Conservation (phyloP, 768 basidiomycete species). For the Collybia sordida region DNA sequence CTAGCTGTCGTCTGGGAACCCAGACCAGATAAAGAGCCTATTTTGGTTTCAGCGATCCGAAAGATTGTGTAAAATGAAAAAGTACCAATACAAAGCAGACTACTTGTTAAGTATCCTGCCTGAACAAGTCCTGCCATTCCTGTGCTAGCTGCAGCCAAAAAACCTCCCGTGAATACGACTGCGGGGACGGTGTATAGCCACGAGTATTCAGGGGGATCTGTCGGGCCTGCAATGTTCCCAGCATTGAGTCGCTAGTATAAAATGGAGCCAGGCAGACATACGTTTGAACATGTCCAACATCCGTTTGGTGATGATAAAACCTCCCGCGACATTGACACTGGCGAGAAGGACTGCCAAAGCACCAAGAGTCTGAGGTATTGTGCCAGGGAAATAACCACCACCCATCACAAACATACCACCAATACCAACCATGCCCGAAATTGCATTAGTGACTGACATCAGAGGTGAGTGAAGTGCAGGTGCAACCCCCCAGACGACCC, state of each 20-base stretch:
- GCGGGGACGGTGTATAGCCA: constrained; percentile 83
- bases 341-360: constrained; percentile 85
- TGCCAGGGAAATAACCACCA: constrained; percentile 80
- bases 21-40: constrained; percentile 79
- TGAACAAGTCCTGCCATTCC: constrained; percentile 87
- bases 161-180: constrained; percentile 79
- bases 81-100: constrained; percentile 80
- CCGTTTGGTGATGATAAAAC: constrained; percentile 86
- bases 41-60: not conserved
- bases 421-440: constrained; percentile 59
- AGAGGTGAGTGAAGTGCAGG: constrained; percentile 87
- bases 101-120: constrained; percentile 84
- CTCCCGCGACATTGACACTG: constrained; percentile 85
- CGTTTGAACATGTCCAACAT: constrained; percentile 95
- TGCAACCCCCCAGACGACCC: constrained; percentile 88
- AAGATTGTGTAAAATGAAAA: not conserved
- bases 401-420: constrained; percentile 92
- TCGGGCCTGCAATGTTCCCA: constrained; percentile 48
- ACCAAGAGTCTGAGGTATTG: constrained; percentile 77
- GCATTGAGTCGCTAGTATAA: constrained; percentile 1
- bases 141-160: constrained; percentile 77
- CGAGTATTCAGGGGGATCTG: constrained; percentile 86
- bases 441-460: constrained; percentile 91
- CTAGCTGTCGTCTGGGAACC: constrained; percentile 80
- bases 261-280: constrained; percentile 25